Conservation (phyloP, 2,329 filamentous ascomycete species). For the Xylaria sp. region DNA sequence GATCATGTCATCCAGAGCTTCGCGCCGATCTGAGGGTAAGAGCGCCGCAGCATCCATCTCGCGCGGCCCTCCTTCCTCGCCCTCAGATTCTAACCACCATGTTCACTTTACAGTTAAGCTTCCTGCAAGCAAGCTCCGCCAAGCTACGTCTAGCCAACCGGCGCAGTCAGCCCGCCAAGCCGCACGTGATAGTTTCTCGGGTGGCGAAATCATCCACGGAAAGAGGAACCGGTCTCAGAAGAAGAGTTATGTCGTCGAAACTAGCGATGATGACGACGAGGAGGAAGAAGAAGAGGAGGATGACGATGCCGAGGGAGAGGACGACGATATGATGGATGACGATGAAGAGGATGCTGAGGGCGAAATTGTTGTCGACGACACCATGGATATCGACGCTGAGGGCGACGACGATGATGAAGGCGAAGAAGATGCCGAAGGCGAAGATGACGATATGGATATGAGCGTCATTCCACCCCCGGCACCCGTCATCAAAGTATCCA, state of each 20-base stretch:
- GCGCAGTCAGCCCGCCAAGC: conserved; percentile 41
- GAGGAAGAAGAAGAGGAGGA: conserved; percentile 51
- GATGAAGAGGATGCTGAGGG: conserved; percentile 44
- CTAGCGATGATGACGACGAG: conserved; percentile 51
- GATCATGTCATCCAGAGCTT: conserved; percentile 56
- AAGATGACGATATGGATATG: conserved; percentile 57
- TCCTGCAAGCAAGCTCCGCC: conserved; percentile 57
- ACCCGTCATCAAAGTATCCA: conserved; percentile 57
- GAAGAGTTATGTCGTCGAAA: conserved; percentile 66
- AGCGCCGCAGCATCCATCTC: conserved; percentile 49
- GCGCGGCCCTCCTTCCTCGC: conserved; percentile 53
- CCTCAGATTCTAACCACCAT: conserved; percentile 52
- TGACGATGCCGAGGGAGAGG: conserved; percentile 46
- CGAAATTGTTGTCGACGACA: conserved; percentile 43
- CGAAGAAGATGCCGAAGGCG: conserved; percentile 55
- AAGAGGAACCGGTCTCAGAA: conserved; percentile 61
- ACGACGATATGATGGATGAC: conserved; percentile 48
- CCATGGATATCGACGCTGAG: conserved; percentile 52
- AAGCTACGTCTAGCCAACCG: conserved; percentile 51
- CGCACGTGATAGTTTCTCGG: conserved; percentile 48
- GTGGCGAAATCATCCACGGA: conserved; percentile 55
- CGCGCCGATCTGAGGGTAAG: conserved; percentile 57
- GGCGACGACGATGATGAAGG: conserved; percentile 51
- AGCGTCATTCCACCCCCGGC: conserved; percentile 43
- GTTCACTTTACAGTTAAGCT: conserved; percentile 59